phyloP scores from a whole-genome alignment of 495 filamentous ascomycete species.

The Lepidopterella palustris region DNA sequence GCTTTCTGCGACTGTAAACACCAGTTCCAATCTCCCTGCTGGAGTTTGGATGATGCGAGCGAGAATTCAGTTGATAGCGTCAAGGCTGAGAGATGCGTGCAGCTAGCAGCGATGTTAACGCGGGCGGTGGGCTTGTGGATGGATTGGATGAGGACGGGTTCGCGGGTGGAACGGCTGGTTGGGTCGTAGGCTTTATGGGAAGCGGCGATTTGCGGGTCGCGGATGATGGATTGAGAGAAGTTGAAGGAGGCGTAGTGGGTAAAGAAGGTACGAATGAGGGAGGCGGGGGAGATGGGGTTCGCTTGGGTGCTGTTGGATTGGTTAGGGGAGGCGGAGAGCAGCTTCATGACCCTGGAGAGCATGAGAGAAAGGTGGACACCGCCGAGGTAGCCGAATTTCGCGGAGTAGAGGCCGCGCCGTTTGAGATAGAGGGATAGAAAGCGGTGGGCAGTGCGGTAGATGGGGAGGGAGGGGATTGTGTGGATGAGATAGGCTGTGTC shows the following conservation, averaged over 20 bases:
- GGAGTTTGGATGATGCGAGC: neutral
- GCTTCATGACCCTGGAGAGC: slow-evolving; percentile 48
- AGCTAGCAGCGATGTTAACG: neutral
- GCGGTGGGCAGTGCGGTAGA: slow-evolving; percentile 48
- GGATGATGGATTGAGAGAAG: slow-evolving; percentile 19
- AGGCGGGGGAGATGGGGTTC: slow-evolving; percentile 40
- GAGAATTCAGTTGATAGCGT: neutral
- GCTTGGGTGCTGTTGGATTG: slow-evolving; percentile 30
- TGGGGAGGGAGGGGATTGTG: slow-evolving; percentile 45
- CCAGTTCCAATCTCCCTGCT: neutral
- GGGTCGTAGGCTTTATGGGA: neutral
- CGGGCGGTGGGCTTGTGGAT: neutral
- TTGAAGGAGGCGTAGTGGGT: slow-evolving; percentile 51
- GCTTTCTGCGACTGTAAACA: neutral
- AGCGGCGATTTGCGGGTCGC: neutral
- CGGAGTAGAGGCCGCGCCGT: slow-evolving; percentile 49
- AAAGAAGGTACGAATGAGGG: slow-evolving; percentile 49
- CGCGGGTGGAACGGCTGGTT: neutral
- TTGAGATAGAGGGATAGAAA: slow-evolving; percentile 51
- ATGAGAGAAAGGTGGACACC: slow-evolving; percentile 54
- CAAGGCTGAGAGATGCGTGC: neutral
- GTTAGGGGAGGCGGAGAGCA: slow-evolving; percentile 30
- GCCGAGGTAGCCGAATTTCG: slow-evolving; percentile 51
- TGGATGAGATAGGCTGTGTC: slow-evolving; percentile 49
- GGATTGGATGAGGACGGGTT: neutral